Conservation (phyloP, 192 early-diverging fungal species). For the Martensiomyces pterosporus region DNA sequence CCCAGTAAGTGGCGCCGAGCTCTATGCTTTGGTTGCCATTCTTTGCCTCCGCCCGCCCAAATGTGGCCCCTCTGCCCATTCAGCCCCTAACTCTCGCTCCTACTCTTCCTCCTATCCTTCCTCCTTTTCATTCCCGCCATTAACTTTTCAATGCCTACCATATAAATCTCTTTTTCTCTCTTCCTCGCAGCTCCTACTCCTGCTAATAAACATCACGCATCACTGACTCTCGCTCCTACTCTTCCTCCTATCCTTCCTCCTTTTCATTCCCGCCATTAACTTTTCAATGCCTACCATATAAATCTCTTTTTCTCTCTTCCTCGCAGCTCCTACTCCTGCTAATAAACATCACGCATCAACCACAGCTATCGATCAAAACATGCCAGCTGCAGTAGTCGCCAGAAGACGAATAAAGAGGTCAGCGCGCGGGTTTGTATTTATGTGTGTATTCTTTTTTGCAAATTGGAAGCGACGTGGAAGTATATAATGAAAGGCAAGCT, state of each 20-base stretch:
- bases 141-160: neutral
- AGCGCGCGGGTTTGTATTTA: no score
- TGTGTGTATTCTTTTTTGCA: no score
- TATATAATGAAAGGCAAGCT: slow-evolving; percentile 3
- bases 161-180: neutral
- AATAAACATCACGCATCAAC: no score
- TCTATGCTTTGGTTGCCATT: no score
- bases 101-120: neutral
- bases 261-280: neutral
- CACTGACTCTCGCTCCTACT: neutral
- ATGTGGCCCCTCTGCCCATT: no score
- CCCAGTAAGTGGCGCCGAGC: slow-evolving; percentile 37
- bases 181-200: no score
- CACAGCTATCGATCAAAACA: no score
- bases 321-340: no score
- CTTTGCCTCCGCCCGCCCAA: no score
- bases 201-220: no score
- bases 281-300: neutral
- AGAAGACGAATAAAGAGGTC: no score
- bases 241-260: neutral
- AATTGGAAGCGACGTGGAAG: neutral
- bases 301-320: neutral
- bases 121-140: neutral
- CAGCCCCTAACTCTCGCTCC: neutral
- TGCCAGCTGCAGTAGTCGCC: no score